Evolutionary conservation across 768 basidiomycete species (phyloP).

Genomic region (Lactifluus hygrophoroides): DNA sequence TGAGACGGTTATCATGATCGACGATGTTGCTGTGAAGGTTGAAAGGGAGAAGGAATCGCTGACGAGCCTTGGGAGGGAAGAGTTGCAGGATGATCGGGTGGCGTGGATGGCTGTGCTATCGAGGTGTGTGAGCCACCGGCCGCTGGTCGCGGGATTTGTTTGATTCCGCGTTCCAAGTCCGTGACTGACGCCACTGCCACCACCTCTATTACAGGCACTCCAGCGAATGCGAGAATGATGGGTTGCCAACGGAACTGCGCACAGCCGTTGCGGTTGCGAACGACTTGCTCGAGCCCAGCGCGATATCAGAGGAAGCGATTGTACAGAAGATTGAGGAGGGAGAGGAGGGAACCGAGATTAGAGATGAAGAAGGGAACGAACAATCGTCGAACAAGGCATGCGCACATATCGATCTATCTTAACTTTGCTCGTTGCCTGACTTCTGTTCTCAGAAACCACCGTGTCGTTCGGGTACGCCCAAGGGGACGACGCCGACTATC

Average conservation of each 20-base stretch:
- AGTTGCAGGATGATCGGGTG: constrained; percentile 64
- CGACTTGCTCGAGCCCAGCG: constrained; percentile 42
- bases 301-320: constrained; percentile 12
- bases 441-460: constrained; percentile 6
- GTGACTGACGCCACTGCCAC: too few species aligned
- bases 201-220: constrained; percentile 30
- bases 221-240: constrained; percentile 42
- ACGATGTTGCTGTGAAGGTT: constrained; percentile 37
- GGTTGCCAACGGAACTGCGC: constrained; percentile 52
- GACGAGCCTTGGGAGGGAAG: constrained; percentile 63
- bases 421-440: background rate
- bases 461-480: constrained; percentile 22
- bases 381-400: constrained; percentile 15
- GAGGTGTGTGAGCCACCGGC: constrained; percentile 36
- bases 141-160: constrained; percentile 12
- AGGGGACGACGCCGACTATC: constrained; percentile 22
- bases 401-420: background rate
- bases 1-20: constrained; percentile 36
- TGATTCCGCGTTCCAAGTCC: background rate
- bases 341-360: constrained; percentile 4
- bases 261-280: constrained; percentile 53
- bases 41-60: constrained; percentile 70
- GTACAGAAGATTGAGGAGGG: constrained; percentile 20
- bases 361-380: constrained; percentile 11
- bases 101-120: constrained; percentile 58